Evolutionary conservation across 805 yeast genomes (phyloP), one percentile per base, ranked within the genome.

Genomic region (Sugiyamaella lignohabitans): DNA sequence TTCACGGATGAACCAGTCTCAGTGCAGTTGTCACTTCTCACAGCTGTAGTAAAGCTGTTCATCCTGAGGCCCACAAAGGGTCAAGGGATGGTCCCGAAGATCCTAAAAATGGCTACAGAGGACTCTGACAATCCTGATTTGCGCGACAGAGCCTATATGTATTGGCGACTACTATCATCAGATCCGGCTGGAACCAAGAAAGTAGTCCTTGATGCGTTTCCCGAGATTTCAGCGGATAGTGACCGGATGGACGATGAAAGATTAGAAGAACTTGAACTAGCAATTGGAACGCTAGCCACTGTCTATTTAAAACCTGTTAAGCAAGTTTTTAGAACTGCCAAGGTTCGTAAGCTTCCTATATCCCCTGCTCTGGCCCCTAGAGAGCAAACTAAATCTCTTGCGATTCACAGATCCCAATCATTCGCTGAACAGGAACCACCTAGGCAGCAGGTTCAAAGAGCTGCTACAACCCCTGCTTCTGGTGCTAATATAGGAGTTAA

Each of bases 221-320:
- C 95, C 0, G 65, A 73, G 1, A 83, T 89, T 4, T 72, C 79
- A 17, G 69, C 79, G 0, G 82, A 84, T 18, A 79, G 78, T 48
- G 88, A 85, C 38, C 78, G 77, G 46, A 68, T 88, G 47, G 91
- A 87, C 51, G 81, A 83, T 0, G 64, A 66, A 1, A 74, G 84
- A 11, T 63, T 89, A 30, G 95, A 88, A 55, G 96, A 89, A 59
- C 67, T 89, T 45, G 94, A 86, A 56, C 68, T 88, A 52, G 81
- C 80, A 54, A 80, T 89, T 29, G 96, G 96, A 1, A 71, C 88
- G 0, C 66, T 91, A 45, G 89, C 94, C 0, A 82, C 95, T 0
- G 78, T 89, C 11, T 91, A 88, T 59, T 67, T 89, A 56, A 84
- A 87, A 55, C 95, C 96, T 0, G 82, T 86, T 5, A 74, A 75